phyloP scores from a whole-genome alignment of 169 alveolate genomes.

The Plasmodium billcollinsi region DNA sequence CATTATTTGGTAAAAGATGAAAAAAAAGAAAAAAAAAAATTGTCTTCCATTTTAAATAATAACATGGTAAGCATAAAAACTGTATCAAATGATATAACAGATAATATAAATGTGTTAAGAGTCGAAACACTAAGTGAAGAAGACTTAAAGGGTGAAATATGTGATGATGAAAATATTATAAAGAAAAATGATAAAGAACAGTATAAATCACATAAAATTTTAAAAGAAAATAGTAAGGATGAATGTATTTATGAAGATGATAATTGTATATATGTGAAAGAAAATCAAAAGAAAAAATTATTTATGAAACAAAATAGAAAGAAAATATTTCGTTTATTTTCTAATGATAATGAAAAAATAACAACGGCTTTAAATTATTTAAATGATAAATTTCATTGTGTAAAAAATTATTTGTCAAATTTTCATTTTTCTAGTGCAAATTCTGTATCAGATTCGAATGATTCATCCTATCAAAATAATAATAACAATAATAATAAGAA shows the following conservation, averaged over 20 bases:
- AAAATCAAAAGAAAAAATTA: conserved; percentile 20
- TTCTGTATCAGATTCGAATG: background rate
- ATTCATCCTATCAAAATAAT: background rate
- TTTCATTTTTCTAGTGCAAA: conserved; percentile 8
- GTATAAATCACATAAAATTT: background rate
- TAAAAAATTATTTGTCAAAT: conserved; percentile 43
- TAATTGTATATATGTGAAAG: background rate
- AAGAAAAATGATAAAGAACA: background rate
- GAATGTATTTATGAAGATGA: conserved; percentile 22
- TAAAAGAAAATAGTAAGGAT: background rate
- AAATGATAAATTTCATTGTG: conserved; percentile 36
- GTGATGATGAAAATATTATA: background rate
- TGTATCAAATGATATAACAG: background rate
- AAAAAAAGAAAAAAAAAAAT: no score
- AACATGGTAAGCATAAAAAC: no score
- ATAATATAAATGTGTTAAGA: background rate
- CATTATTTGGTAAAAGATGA: background rate
- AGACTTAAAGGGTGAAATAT: background rate
- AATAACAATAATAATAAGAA: background rate
- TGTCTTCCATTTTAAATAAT: no score
- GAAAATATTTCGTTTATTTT: conserved; percentile 57
- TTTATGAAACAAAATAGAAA: conserved; percentile 38
- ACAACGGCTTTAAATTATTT: conserved; percentile 28
- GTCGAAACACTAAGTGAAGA: background rate
- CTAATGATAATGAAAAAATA: conserved; percentile 12